Base-by-base conservation (phyloP, 2,329 filamentous ascomycete species). In the Talaromyces sp. region DNA sequence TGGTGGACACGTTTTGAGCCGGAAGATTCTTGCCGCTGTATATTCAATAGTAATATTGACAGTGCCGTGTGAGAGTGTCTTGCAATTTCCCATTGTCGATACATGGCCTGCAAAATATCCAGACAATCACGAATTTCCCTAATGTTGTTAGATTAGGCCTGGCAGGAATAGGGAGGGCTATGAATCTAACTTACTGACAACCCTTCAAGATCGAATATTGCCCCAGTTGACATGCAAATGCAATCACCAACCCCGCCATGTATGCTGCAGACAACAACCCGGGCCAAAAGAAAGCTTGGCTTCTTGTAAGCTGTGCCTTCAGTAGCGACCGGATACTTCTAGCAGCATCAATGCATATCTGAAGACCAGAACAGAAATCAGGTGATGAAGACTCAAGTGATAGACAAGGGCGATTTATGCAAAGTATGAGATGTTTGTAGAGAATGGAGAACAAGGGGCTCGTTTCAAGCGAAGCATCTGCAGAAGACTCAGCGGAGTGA, bases 211-310 rank as follows among this genome's bases (percentile, higher is more conserved):
- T 68, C 7, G 75, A 72, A 63, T 79, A 79, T 66, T 79, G 78
- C 13, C 74, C 74, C 6, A 80, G 64, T 56, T 79, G 78, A 45
- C 77, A 80, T 17, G 78, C 77, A 64, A 79, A 79, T 13, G 77
- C 77, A 61, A 79, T 73, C 4, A 80, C 76, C 5, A 80, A 70
- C 11, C 77, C 77, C 0, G 76, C 74, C 77, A 80, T 80, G 75
- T 77, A 80, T 1, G 75, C 75, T 0, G 78, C 78, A 1, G 76
- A 78, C 5, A 80, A 65, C 19, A 79, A 74, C 0, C 77, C 76
- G 0, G 78, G 78, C 70, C 77, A 77, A 67, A 79, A 79, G 38
- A 80, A 70, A 5, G 75, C 72, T 59, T 79, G 77, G 0, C 69
- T 67, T 38, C 70, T 70, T 49, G 73, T 68, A 31, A 71, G 68